These are phyloP conservation scores for Carpinus viminea DNA, from an alignment of 306 rosid species.

Conservation along the genomic window DNA sequence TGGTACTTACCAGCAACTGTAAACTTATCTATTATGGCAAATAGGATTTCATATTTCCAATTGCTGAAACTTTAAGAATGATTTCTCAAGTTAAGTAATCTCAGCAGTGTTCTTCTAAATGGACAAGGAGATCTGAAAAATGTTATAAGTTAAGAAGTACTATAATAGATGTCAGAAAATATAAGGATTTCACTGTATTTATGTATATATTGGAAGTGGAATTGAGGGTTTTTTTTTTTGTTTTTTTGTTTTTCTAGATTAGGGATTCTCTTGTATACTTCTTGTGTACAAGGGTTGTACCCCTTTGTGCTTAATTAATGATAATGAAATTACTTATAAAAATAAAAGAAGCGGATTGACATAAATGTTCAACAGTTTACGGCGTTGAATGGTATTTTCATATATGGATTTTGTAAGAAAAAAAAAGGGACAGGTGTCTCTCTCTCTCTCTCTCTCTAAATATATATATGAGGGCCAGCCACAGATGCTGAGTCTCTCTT, in stretches of 20 bases:
- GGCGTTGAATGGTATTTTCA: background rate
- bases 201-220: background rate
- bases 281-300: too few species aligned
- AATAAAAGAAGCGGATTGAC: too few species aligned
- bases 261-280: too few species aligned
- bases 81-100: background rate
- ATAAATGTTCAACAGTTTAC: background rate
- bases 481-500: too few species aligned
- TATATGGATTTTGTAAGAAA: background rate
- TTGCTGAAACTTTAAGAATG: background rate
- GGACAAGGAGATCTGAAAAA: background rate
- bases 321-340: too few species aligned
- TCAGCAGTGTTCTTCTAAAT: background rate
- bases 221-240: background rate
- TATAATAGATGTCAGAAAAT: background rate
- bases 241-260: too few species aligned
- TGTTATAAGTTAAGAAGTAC: background rate
- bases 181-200: background rate
- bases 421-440: too few species aligned
- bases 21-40: background rate
- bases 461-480: too few species aligned
- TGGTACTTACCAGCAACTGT: background rate
- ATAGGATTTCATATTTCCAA: background rate
- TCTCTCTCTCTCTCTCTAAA: too few species aligned
- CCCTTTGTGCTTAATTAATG: too few species aligned